These are phyloP conservation scores for Kwoniella sp. DNA, from an alignment of 768 basidiomycete species.

Conservation along the genomic window DNA sequence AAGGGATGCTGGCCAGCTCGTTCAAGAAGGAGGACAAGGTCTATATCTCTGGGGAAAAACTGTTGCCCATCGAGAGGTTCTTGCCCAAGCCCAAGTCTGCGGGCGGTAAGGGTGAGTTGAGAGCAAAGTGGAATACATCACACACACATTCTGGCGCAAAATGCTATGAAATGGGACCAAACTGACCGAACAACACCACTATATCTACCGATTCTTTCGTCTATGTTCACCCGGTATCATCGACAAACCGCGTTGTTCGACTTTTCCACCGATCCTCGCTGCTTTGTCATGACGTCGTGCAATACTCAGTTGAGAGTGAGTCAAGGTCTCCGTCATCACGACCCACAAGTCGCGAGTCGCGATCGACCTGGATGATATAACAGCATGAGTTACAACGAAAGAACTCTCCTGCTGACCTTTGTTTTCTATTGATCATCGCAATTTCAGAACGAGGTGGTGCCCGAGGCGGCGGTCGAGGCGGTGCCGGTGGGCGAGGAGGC, in stretches of 20 bases:
- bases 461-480: conserved; percentile 52
- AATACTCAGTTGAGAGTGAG: conserved; percentile 36
- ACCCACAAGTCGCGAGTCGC: no score
- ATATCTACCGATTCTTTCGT: no score
- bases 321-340: neutral
- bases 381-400: no score
- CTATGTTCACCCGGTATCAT: no score
- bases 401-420: neutral
- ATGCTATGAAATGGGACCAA: no score
- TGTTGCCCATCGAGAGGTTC: conserved; percentile 93
- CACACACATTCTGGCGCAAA: no score
- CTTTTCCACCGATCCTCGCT: no score
- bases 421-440: neutral
- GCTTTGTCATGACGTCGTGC: neutral
- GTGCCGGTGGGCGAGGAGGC: conserved; percentile 32
- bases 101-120: conserved; percentile 62
- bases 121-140: no score
- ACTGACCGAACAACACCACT: no score
- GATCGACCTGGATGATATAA: no score
- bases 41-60: conserved; percentile 95
- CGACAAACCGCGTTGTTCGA: no score
- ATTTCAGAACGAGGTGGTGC: conserved; percentile 42
- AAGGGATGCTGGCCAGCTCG: conserved; percentile 90
- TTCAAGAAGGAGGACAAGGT: conserved; percentile 99
- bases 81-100: conserved; percentile 88